A percentile compares a stretch with the other conserved stretches of the same genome.
These are phyloP conservation scores for Xanthoconium stramineum DNA, from an alignment of 768 basidiomycete species.

Conservation along the genomic window DNA sequence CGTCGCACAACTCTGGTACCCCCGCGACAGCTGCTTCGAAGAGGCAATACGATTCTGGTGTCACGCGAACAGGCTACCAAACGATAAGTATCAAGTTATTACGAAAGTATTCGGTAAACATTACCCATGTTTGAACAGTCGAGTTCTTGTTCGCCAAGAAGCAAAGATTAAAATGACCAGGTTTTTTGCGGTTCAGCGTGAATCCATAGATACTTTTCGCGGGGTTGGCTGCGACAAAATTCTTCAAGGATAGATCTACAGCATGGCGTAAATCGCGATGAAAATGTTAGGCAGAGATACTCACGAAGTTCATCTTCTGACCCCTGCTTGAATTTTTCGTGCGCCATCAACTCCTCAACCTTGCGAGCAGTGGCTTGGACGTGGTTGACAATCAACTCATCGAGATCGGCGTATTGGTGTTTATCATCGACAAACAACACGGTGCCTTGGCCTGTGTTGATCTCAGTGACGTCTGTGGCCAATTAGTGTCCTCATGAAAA, in stretches of 20 bases:
- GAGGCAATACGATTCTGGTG: conserved; percentile 85
- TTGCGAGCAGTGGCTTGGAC: conserved; percentile 91
- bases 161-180: conserved; percentile 91
- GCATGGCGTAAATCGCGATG: not conserved
- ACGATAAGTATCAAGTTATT: not conserved
- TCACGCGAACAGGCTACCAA: conserved; percentile 75
- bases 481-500: conserved; percentile 6
- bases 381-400: conserved; percentile 96
- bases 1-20: conserved; percentile 91
- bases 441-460: conserved; percentile 68
- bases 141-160: conserved; percentile 93
- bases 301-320: conserved; percentile 87
- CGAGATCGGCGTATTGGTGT: conserved; percentile 88
- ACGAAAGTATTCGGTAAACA: not conserved
- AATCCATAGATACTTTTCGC: conserved; percentile 96
- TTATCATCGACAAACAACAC: conserved; percentile 71
- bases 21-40: conserved; percentile 89
- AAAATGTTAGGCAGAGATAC: conserved; percentile 31
- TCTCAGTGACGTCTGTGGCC: conserved; percentile 70
- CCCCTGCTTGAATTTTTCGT: conserved; percentile 91
- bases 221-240: conserved; percentile 89
- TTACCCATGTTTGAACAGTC: conserved; percentile 87
- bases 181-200: conserved; percentile 80
- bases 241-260: conserved; percentile 81
- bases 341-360: conserved; percentile 91